phyloP scores from a whole-genome alignment of 2,329 filamentous ascomycete species.

The Hypoxylon sp. region DNA sequence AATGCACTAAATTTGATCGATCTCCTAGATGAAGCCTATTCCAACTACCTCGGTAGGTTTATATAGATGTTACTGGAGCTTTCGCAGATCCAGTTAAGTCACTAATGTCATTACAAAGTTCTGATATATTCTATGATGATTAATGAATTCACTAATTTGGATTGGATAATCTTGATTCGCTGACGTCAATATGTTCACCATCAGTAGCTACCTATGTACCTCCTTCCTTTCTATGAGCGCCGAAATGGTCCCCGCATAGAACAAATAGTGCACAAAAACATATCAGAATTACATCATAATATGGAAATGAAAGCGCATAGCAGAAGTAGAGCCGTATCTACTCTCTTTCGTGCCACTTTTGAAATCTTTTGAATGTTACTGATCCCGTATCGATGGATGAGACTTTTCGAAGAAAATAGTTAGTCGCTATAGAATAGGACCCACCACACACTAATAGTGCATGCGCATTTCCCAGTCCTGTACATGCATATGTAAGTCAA shows the following conservation, averaged over 20 bases:
- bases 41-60: not conserved
- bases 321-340: not conserved
- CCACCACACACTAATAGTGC: not conserved
- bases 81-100: not conserved
- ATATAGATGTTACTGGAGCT: not conserved
- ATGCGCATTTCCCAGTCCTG: not conserved
- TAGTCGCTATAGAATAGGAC: not conserved
- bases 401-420: not conserved
- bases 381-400: not conserved
- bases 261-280: not conserved
- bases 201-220: not conserved
- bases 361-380: not conserved
- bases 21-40: not conserved
- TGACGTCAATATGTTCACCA: not conserved
- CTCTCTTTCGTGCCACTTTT: not conserved
- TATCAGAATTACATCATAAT: not conserved
- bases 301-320: not conserved
- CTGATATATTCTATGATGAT: not conserved
- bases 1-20: not conserved
- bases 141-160: not conserved
- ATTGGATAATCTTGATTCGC: not conserved
- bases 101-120: not conserved
- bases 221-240: not conserved
- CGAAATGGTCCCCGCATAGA: not conserved
- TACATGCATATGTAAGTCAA: constrained; percentile 4